These are phyloP conservation scores for Phytopythium montanum DNA, from an alignment of 352 stramenopile genomes.

Conservation along the genomic window DNA sequence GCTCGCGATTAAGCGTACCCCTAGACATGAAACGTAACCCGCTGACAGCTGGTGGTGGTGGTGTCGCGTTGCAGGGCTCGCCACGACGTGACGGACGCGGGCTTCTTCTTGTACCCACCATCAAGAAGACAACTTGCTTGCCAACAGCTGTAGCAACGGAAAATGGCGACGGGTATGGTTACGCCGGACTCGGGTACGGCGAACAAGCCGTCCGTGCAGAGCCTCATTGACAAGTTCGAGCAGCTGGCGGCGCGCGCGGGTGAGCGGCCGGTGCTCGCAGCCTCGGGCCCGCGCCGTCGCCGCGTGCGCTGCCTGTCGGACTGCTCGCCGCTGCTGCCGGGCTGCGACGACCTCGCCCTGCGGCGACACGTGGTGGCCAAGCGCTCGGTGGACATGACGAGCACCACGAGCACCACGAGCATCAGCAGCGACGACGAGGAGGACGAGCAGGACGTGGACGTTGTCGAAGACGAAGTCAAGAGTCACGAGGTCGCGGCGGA, in stretches of 20 bases:
- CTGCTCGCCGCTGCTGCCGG: neutral
- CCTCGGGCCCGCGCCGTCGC: conserved; percentile 7
- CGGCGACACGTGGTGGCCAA: neutral
- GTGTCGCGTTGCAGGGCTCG: conserved; percentile 1
- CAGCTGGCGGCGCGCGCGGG: conserved; percentile 19
- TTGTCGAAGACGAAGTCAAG: neutral
- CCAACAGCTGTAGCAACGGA: too few species aligned
- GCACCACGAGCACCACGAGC: conserved; percentile 9
- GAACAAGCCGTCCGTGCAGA: conserved; percentile 14
- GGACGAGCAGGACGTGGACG: conserved; percentile 1
- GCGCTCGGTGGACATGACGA: conserved; percentile 6
- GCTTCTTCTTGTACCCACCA: too few species aligned
- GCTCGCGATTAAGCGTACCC: neutral
- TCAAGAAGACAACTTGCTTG: neutral
- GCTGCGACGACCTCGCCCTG: neutral
- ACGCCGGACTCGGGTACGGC: too few species aligned
- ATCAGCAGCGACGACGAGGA: conserved; percentile 8
- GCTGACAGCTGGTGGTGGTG: neutral
- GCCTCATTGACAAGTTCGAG: conserved; percentile 35
- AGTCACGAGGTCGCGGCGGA: neutral
- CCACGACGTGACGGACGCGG: neutral
- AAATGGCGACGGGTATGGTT: neutral
- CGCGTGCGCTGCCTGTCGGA: conserved; percentile 7
- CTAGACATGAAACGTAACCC: neutral
- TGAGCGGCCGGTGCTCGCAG: conserved; percentile 2